Evolutionary conservation across 805 yeast genomes (phyloP).

Genomic region (Pichia cephalocereana): DNA sequence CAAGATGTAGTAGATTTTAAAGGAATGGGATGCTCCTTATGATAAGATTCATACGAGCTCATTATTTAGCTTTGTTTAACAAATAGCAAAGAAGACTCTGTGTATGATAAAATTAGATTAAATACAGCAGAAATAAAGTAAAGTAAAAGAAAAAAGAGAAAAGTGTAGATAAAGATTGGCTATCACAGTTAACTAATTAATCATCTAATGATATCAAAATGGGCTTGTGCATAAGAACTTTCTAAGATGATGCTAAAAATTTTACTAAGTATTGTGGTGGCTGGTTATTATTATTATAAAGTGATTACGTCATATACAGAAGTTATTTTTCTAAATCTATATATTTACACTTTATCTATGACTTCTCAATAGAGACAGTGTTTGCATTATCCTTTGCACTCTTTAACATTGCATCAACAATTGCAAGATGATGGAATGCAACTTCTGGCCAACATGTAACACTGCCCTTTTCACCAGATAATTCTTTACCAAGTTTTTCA

Average conservation of each 20-base stretch:
- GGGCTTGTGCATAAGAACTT: too few species aligned
- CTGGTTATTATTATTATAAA: too few species aligned
- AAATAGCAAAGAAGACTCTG: too few species aligned
- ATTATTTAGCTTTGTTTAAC: not conserved
- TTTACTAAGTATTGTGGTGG: too few species aligned
- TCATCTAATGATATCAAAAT: too few species aligned
- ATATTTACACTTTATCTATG: not conserved
- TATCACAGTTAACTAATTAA: too few species aligned
- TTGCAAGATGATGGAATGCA: conserved; percentile 89
- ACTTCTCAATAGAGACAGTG: conserved; percentile 22
- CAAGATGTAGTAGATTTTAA: not conserved
- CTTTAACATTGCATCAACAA: conserved; percentile 76
- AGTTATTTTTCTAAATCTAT: too few species aligned
- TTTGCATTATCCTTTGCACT: conserved; percentile 45
- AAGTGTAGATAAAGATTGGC: too few species aligned
- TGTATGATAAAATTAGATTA: too few species aligned
- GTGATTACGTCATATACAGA: not conserved
- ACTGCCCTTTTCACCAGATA: conserved; percentile 16
- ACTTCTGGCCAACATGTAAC: conserved; percentile 47
- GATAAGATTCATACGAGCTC: not conserved
- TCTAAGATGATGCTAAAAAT: too few species aligned
- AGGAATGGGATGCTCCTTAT: not conserved
- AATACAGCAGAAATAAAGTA: too few species aligned
- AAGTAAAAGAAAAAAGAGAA: too few species aligned
- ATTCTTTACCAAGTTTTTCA: conserved; percentile 34